These are phyloP conservation scores for Lipomyces orientalis DNA, from an alignment of 805 yeast species.

Conservation along the genomic window DNA sequence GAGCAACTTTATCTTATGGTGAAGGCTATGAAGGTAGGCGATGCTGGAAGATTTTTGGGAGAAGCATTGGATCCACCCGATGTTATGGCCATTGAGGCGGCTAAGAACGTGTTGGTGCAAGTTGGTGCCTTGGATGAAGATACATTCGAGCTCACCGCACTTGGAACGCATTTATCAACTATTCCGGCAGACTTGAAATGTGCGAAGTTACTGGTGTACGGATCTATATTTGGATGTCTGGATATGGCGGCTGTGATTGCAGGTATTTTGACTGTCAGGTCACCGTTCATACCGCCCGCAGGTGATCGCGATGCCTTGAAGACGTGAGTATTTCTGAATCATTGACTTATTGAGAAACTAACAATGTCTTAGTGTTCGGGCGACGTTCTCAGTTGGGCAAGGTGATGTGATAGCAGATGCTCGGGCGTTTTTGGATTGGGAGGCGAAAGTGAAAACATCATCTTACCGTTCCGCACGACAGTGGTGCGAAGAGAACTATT, in stretches of 20 bases:
- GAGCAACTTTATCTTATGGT: conserved; percentile 84
- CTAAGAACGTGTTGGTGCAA: conserved; percentile 60
- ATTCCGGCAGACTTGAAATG: conserved; percentile 84
- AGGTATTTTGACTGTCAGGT: conserved; percentile 71
- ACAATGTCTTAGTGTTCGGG: conserved; percentile 32
- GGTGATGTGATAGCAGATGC: conserved; percentile 81
- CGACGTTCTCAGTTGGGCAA: conserved; percentile 49
- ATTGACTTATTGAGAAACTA: not conserved
- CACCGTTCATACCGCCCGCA: conserved; percentile 68
- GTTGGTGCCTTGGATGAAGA: conserved; percentile 70
- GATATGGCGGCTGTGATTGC: conserved; percentile 82
- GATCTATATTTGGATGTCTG: conserved; percentile 82
- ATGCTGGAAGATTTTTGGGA: conserved; percentile 71
- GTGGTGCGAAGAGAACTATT: conserved; percentile 61
- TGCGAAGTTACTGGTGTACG: conserved; percentile 79
- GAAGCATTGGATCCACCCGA: conserved; percentile 86
- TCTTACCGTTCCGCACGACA: conserved; percentile 39
- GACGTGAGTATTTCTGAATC: conserved; percentile 35
- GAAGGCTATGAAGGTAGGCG: conserved; percentile 82
- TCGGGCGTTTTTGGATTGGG: conserved; percentile 63
- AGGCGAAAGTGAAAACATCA: conserved; percentile 33
- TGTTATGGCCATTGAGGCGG: conserved; percentile 54
- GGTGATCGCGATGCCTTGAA: conserved; percentile 73
- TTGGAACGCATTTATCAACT: conserved; percentile 79
- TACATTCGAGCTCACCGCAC: conserved; percentile 62